phyloP scores from a whole-genome alignment of 2,329 filamentous ascomycete genomes.

The Ilyonectria mors-panacis region DNA sequence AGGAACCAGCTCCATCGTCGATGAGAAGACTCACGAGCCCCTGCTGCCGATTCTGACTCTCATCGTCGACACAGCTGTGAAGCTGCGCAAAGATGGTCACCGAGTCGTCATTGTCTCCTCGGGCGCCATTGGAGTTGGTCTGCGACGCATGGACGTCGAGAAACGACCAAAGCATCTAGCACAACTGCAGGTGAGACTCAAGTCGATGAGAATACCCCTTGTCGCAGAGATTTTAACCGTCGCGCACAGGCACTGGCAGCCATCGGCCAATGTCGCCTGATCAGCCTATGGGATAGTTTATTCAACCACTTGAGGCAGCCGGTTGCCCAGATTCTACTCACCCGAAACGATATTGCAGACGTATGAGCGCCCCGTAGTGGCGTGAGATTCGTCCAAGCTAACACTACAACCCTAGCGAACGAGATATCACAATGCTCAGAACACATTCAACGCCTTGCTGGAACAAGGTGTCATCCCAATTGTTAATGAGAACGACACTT shows the following conservation, averaged over 20 bases:
- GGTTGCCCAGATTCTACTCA: constrained; percentile 94
- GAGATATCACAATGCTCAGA: constrained; percentile 96
- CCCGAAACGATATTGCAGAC: constrained; percentile 96
- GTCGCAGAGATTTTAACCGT: constrained; percentile 29
- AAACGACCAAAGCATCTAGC: constrained; percentile 92
- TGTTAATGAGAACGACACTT: constrained; percentile 98
- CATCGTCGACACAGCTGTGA: constrained; percentile 94
- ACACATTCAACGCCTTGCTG: constrained; percentile 90
- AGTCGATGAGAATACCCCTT: constrained; percentile 1
- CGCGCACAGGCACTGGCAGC: constrained; percentile 82
- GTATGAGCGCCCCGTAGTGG: constrained; percentile 62
- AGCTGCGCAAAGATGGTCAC: constrained; percentile 90
- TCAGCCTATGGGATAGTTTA: constrained; percentile 94
- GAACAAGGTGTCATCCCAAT: constrained; percentile 98
- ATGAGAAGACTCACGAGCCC: constrained; percentile 95
- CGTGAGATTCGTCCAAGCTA: constrained; percentile 7
- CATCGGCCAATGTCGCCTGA: constrained; percentile 94
- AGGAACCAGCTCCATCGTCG: constrained; percentile 99
- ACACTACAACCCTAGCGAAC: constrained; percentile 72
- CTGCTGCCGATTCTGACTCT: constrained; percentile 90
- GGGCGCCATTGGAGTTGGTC: constrained; percentile 93
- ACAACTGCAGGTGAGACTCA: constrained; percentile 77
- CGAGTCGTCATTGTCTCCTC: constrained; percentile 97
- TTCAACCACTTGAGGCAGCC: constrained; percentile 92
- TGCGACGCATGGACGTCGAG: constrained; percentile 90